These are phyloP conservation scores for Boechera stricta DNA, from an alignment of 345 rosid genomes.

Conservation along the genomic window DNA sequence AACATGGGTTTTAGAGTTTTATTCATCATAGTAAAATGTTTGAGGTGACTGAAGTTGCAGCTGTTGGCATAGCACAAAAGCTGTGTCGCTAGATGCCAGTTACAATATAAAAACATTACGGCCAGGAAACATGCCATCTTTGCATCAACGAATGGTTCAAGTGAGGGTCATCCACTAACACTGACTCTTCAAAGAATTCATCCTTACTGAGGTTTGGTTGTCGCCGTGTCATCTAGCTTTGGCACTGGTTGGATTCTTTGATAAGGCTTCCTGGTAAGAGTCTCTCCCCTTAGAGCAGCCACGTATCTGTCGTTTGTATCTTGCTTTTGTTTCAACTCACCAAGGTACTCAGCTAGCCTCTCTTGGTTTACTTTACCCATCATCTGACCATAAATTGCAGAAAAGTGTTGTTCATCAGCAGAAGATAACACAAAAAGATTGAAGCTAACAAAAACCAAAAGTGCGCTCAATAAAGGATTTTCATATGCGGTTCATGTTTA, in stretches of 20 bases:
- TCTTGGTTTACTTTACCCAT: constrained; percentile 91
- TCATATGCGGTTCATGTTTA: not conserved
- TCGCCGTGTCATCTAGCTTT: constrained; percentile 43
- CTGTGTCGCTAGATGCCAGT: not conserved
- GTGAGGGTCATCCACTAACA: constrained; percentile 17
- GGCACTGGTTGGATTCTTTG: constrained; percentile 77
- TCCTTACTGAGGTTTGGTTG: constrained; percentile 36
- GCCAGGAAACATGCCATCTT: constrained; percentile 29
- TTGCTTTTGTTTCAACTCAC: constrained; percentile 87
- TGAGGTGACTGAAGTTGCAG: constrained; percentile 29
- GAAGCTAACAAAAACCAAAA: not conserved
- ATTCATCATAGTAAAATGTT: constrained; percentile 31
- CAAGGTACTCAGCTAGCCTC: constrained; percentile 87
- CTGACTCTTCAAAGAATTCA: constrained; percentile 1
- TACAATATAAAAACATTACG: constrained; percentile 7
- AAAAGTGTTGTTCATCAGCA: constrained; percentile 31
- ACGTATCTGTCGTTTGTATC: constrained; percentile 91
- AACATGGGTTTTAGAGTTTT: constrained; percentile 37
- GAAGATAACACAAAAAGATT: constrained; percentile 8
- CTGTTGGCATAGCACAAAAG: constrained; percentile 26
- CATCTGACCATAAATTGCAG: constrained; percentile 57
- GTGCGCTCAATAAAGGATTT: not conserved
- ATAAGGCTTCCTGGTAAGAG: constrained; percentile 83
- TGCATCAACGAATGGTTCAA: constrained; percentile 6
- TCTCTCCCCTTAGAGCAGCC: constrained; percentile 89